phyloP scores from a whole-genome alignment of 768 basidiomycete genomes.

The Infundibulicybe gibba region DNA sequence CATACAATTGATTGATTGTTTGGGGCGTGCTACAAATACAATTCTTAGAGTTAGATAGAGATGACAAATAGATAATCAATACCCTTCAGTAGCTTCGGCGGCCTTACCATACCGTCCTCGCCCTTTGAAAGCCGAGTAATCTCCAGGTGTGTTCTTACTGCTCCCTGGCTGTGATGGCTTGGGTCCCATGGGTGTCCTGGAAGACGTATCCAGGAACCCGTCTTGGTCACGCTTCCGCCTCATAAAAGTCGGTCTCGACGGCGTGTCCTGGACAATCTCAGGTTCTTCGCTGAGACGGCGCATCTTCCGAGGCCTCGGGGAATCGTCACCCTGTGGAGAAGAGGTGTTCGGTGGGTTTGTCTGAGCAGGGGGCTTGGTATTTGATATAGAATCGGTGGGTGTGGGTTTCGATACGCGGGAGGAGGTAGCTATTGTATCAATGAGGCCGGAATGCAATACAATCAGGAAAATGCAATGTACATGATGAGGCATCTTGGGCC shows the following conservation, averaged over 20 bases:
- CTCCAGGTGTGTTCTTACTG: conserved; percentile 21
- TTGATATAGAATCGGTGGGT: too few species aligned
- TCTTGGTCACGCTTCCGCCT: too few species aligned
- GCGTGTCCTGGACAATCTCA: too few species aligned
- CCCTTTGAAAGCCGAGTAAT: conserved; percentile 52
- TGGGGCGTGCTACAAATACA: conserved; percentile 20
- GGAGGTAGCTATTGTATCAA: too few species aligned
- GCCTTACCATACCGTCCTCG: conserved; percentile 54
- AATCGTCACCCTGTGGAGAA: background rate
- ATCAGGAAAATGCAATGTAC: too few species aligned
- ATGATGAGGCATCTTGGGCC: too few species aligned
- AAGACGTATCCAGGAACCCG: conserved; percentile 1
- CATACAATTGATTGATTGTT: conserved; percentile 62
- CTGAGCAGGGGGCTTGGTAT: too few species aligned
- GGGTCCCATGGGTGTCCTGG: conserved; percentile 8
- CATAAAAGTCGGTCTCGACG: too few species aligned
- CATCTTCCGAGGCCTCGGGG: background rate
- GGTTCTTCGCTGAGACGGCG: background rate
- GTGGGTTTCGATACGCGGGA: too few species aligned
- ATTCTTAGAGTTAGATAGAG: conserved; percentile 1
- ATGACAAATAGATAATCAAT: background rate
- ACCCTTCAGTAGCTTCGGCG: background rate
- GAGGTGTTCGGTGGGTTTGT: too few species aligned
- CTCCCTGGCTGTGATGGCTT: conserved; percentile 1
- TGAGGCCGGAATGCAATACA: too few species aligned